Evolutionary conservation across 768 basidiomycete species (phyloP).

Genomic region (Collybia nuda): DNA sequence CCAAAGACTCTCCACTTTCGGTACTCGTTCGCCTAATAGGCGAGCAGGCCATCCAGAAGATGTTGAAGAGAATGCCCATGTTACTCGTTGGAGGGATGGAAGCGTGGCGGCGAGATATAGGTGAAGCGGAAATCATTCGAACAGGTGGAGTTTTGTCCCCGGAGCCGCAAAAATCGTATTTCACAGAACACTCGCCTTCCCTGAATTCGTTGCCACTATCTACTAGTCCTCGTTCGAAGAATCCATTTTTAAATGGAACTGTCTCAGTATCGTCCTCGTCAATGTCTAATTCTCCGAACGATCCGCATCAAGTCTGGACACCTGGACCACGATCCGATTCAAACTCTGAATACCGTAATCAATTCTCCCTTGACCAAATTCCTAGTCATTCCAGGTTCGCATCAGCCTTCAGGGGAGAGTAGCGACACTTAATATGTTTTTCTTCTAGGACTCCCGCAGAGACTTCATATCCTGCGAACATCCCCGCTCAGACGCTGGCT

Average conservation of each 20-base stretch:
- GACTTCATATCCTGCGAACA: conserved; percentile 26
- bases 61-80: conserved; percentile 74
- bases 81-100: conserved; percentile 83
- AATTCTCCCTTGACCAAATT: conserved; percentile 38
- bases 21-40: conserved; percentile 68
- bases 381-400: conserved; percentile 43
- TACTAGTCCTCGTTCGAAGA: conserved; percentile 25
- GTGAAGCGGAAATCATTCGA: conserved; percentile 30
- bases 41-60: conserved; percentile 70
- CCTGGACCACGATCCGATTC: conserved; percentile 24
- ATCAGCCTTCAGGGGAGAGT: not conserved
- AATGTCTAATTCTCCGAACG: conserved; percentile 18
- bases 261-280: conserved; percentile 12
- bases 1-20: conserved; percentile 51
- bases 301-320: conserved; percentile 30
- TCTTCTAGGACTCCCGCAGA: conserved; percentile 41
- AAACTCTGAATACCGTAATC: conserved; percentile 12
- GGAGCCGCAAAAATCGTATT: conserved; percentile 3
- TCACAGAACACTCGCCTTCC: conserved; percentile 2
- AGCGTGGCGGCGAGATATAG: conserved; percentile 71
- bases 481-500: conserved; percentile 21
- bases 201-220: conserved; percentile 16
- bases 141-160: conserved; percentile 7
- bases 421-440: not conserved
- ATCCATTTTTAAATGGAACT: conserved; percentile 21